Evolutionary conservation across 2,329 filamentous ascomycete species (phyloP), one percentile per base, ranked within the genome.

Genomic region (Diaporthe capsici): DNA sequence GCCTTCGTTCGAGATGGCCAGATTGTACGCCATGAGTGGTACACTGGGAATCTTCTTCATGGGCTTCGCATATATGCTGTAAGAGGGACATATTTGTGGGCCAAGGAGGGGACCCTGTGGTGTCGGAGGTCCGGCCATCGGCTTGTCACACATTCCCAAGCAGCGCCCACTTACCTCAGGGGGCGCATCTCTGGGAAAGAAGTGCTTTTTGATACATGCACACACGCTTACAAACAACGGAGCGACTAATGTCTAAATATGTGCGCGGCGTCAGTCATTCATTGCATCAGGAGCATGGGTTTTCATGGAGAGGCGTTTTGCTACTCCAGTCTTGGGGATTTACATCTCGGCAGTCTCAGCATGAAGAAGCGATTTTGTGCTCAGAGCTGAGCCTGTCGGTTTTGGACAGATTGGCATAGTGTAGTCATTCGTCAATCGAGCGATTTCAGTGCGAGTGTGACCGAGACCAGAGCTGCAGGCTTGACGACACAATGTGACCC

Each of bases 21-120:
- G 76, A n/a, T 13, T 76, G 42, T 77, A 77, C 42, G 71, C 58
- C 53, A 74, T 73, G 42, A 70, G 73, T 44, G 75, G 58, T 22
- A 72, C 58, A 53, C 49, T 77, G 53, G 76, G 74, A 22, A 12
- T 75, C 60, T 75, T 77, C 42, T 68, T 61, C 55, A 34, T 75
- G 72, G 76, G 76, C 6, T 77, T 77, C 42, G 65, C 61, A 22
- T 77, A 76, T 42, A 53, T 77, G 55, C 47, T 77, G 72, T 77
- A 58, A 73, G 13, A 73, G 20, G 34, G 20, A 47, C n/a, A 25
- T 22, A 12, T 15, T 15, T 13, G 12, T 31, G 15, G 10, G 12
- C 57, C 63, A 44, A 17, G 39, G 17, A 2, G 31, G 12, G 61
- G 61, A 20, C 5, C 13, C 20, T 55, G n/a, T 31, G 25, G 20